A percentile compares a stretch with the other conserved stretches of the same genome.
phyloP scores from a whole-genome alignment of 495 filamentous ascomycete genomes.

The Penicillium soppii region DNA sequence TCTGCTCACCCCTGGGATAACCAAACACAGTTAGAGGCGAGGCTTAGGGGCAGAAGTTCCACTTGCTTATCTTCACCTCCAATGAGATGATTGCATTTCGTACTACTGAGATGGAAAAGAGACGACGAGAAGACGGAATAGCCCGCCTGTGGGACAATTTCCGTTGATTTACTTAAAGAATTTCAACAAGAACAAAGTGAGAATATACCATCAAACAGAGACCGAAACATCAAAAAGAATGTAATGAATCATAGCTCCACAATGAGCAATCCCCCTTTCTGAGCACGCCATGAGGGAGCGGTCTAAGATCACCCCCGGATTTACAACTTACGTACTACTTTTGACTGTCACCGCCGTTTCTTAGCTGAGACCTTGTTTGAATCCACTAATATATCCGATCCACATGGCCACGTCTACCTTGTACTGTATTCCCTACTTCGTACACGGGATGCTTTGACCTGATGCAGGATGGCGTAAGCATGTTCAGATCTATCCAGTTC shows the following conservation, averaged over 20 bases:
- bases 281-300: conserved; percentile 33
- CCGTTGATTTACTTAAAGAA: too few species aligned
- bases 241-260: too few species aligned
- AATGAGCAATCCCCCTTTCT: conserved; percentile 29
- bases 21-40: conserved; percentile 8
- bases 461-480: conserved; percentile 20
- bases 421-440: not conserved
- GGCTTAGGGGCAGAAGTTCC: conserved; percentile 15
- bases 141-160: not conserved
- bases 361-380: not conserved
- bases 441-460: conserved; percentile 21
- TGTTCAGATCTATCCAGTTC: too few species aligned
- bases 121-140: not conserved
- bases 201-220: too few species aligned
- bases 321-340: not conserved
- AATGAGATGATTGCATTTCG: conserved; percentile 10
- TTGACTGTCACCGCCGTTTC: conserved; percentile 13
- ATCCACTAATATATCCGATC: not conserved
- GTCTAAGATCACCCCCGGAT: conserved; percentile 15
- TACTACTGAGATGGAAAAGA: not conserved
- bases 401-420: conserved; percentile 11
- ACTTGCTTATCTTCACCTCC: conserved; percentile 30
- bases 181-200: too few species aligned
- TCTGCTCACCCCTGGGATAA: conserved; percentile 8
- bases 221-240: not conserved